Percentiles rank a stretch among this genome's conserved stretches.
Conservation (phyloP, 371 early-diverging fungal species). For the Furculomyces boomerangus region DNA sequence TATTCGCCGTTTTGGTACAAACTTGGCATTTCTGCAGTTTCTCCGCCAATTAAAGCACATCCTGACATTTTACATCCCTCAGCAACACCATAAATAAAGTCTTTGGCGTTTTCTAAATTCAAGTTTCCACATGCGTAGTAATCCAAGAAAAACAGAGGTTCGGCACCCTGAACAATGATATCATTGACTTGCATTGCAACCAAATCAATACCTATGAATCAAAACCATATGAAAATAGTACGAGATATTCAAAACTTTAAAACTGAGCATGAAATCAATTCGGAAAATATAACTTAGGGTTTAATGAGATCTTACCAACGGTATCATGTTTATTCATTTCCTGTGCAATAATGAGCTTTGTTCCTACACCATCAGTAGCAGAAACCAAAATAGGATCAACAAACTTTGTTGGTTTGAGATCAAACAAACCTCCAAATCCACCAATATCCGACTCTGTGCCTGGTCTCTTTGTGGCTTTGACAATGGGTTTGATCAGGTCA, state of each 20-base stretch:
- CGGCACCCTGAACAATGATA: constrained; percentile 95
- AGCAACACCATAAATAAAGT: constrained; percentile 86
- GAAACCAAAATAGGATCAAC: constrained; percentile 79
- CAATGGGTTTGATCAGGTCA: constrained; percentile 82
- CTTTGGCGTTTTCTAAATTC: constrained; percentile 73
- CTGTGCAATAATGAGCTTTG: constrained; percentile 92
- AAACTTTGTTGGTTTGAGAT: constrained; percentile 81
- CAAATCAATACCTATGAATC: constrained; percentile 51
- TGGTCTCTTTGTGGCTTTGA: constrained; percentile 72
- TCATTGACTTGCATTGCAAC: constrained; percentile 99
- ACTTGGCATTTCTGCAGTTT: constrained; percentile 99
- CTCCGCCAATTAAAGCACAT: constrained; percentile 94
- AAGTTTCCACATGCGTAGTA: constrained; percentile 91
- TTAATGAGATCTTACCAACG: constrained; percentile 28
- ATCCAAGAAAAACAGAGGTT: constrained; percentile 93
- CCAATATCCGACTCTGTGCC: constrained; percentile 94
- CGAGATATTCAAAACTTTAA: neutral
- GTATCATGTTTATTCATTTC: constrained; percentile 67
- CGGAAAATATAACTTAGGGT: too few species aligned
- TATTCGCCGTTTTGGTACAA: constrained; percentile 72
- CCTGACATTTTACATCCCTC: constrained; percentile 80
- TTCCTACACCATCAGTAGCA: constrained; percentile 96
- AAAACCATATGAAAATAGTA: constrained; percentile 3
- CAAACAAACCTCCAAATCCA: constrained; percentile 95
- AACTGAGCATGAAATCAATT: neutral